Evolutionary conservation across 495 filamentous ascomycete genomes (phyloP).

Genomic region (Clohesyomyces aquaticus): DNA sequence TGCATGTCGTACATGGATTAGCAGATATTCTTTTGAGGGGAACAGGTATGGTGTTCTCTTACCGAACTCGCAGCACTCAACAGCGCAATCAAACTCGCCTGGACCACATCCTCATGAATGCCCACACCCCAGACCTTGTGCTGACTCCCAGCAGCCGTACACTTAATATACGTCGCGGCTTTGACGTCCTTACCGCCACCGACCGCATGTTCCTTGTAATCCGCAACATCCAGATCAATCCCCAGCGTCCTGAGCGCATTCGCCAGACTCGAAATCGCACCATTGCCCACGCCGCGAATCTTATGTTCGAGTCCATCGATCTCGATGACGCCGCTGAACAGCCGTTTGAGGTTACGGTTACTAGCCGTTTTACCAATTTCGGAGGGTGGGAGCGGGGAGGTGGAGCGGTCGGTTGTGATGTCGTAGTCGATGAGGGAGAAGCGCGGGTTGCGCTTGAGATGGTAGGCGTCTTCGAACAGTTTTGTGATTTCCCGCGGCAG

Average conservation of each 20-base stretch:
- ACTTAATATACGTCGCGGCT: slow-evolving; percentile 93
- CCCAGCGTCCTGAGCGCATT: slow-evolving; percentile 80
- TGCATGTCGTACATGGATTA: slow-evolving; percentile 39
- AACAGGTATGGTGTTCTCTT: slow-evolving; percentile 45
- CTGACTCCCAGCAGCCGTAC: slow-evolving; percentile 68
- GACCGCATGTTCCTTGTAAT: slow-evolving; percentile 97
- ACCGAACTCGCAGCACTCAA: slow-evolving; percentile 87
- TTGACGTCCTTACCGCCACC: slow-evolving; percentile 78
- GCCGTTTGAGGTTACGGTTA: slow-evolving; percentile 75
- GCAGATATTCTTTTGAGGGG: neutral
- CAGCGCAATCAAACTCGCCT: slow-evolving; percentile 87
- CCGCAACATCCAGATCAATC: slow-evolving; percentile 86
- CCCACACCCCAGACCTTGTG: slow-evolving; percentile 93
- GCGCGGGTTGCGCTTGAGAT: slow-evolving; percentile 75
- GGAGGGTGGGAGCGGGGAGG: slow-evolving; percentile 68
- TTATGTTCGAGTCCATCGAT: slow-evolving; percentile 80
- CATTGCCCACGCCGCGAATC: slow-evolving; percentile 81
- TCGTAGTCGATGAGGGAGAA: slow-evolving; percentile 92
- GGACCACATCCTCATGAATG: slow-evolving; percentile 92
- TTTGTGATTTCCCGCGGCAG: slow-evolving; percentile 77
- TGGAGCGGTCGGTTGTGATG: slow-evolving; percentile 82
- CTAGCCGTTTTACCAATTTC: slow-evolving; percentile 71
- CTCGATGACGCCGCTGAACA: slow-evolving; percentile 84
- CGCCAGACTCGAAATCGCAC: slow-evolving; percentile 85
- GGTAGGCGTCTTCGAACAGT: slow-evolving; percentile 87